Conservation (phyloP, 495 filamentous ascomycete species). For the Cercophora samala region DNA sequence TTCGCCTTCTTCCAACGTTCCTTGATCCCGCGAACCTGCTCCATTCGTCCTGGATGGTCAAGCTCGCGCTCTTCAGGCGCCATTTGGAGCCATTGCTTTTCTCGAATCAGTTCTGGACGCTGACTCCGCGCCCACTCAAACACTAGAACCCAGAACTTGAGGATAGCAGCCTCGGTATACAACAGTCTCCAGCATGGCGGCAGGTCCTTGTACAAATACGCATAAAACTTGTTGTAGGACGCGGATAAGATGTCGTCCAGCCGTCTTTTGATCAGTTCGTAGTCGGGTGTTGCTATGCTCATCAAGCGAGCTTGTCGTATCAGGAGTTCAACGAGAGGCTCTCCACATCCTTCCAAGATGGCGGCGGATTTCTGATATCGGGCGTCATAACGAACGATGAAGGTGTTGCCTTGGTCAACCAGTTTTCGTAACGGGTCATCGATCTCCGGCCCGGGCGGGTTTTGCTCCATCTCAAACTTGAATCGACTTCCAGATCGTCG, state of each 20-base stretch:
- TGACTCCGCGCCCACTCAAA: neutral
- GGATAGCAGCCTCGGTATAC: slow-evolving; percentile 72
- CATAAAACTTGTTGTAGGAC: slow-evolving; percentile 62
- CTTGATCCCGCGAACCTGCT: neutral
- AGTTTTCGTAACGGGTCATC: neutral
- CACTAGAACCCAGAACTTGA: slow-evolving; percentile 44
- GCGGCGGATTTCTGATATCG: neutral
- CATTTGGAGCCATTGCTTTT: neutral
- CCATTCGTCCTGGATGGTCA: neutral
- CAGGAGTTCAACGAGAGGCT: neutral
- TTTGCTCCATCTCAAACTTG: too few relatives aligned
- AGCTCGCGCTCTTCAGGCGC: neutral
- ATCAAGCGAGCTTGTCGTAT: neutral
- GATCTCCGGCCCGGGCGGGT: too few relatives aligned
- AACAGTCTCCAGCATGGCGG: slow-evolving; percentile 70
- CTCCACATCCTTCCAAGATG: neutral
- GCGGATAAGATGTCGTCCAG: slow-evolving; percentile 44
- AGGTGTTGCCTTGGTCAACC: neutral
- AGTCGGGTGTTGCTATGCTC: neutral
- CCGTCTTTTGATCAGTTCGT: slow-evolving; percentile 21
- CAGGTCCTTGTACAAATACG: slow-evolving; percentile 72
- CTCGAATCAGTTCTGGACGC: neutral
- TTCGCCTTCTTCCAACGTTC: too few relatives aligned
- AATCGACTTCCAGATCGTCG: too few relatives aligned
- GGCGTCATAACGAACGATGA: neutral